A percentile compares a stretch with the other conserved stretches of the same genome.
Evolutionary conservation across 2,329 filamentous ascomycete genomes (phyloP).

Genomic region (Cladophialophora immunda): DNA sequence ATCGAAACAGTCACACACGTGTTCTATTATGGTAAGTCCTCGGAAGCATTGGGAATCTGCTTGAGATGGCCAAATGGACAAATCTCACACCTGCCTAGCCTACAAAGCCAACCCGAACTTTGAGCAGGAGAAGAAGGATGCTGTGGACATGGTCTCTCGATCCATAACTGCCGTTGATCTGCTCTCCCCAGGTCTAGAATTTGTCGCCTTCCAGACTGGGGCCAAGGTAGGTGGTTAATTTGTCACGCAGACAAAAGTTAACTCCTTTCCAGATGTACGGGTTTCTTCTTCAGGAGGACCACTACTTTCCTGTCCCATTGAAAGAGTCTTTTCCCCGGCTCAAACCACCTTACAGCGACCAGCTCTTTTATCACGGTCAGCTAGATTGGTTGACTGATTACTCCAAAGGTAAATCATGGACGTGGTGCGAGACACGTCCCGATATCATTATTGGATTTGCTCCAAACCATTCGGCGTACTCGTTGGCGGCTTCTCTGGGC

Average conservation of each 20-base stretch:
- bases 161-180: slow-evolving; percentile 22
- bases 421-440: slow-evolving; percentile 48
- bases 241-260: background rate
- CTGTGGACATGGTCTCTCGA: slow-evolving; percentile 24
- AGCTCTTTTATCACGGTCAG: slow-evolving; percentile 46
- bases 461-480: slow-evolving; percentile 44
- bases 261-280: slow-evolving; percentile 20
- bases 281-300: slow-evolving; percentile 24
- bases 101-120: slow-evolving; percentile 28
- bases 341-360: slow-evolving; percentile 42
- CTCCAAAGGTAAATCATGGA: slow-evolving; percentile 45
- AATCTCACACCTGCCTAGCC: slow-evolving; percentile 9
- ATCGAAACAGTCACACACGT: slow-evolving; percentile 52
- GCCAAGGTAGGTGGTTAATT: slow-evolving; percentile 17
- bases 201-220: slow-evolving; percentile 26
- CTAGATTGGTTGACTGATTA: slow-evolving; percentile 39
- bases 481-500: slow-evolving; percentile 43
- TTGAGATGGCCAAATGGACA: background rate
- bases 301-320: slow-evolving; percentile 39
- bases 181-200: slow-evolving; percentile 21
- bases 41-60: background rate
- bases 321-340: slow-evolving; percentile 44
- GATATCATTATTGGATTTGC: slow-evolving; percentile 46
- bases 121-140: slow-evolving; percentile 27
- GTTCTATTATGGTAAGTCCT: slow-evolving; percentile 40